Base-by-base conservation (phyloP, 768 basidiomycete species). In the Chalciporus chontae region DNA sequence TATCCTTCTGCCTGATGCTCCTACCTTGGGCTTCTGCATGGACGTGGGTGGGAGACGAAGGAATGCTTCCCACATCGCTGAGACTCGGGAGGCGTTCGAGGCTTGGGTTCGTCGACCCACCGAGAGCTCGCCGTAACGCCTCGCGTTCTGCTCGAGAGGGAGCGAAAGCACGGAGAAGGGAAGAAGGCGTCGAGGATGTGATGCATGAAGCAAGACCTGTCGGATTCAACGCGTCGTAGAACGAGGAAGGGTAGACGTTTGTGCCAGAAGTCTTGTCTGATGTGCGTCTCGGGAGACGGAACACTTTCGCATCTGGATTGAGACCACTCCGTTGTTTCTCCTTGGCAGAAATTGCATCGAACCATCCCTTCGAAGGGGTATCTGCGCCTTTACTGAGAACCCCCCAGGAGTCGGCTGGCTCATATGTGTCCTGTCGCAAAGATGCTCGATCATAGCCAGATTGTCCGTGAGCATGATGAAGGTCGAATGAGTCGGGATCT, bases 101-200 rank as follows among this genome's bases (percentile, higher is more conserved):
- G 62, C 86, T 89, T 46, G 80, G 74, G 67, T 88, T 89, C 41
- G 82, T 76, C 51, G 84, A 84, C 14, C 84, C 80, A 41, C 85
- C 84, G 13, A 92, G 69, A n/a, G 80, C 87, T 45, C 89, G 84
- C 57, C 87, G 83, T 27, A 94, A 77, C 44, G 78, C 90, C 68
- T 90, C 86, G 38, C 90, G 87, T 75, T 94, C 90, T 54, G 84
- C 89, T 47, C 85, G 87, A 54, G 90, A 92, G 27, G 90, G 90
- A 31, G 88, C 90, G 66, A 94, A 94, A 15, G 90, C 90, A 61
- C 87, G 88, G 50, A 89, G 73, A 18, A 82, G 68, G 26, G 77
- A 78, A 40, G 69, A 73, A 41, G 63, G 77, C 9, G 76, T 73
- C 4, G 80, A 75, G 3, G 75, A 62, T 0, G 73, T 57, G 1